Evolutionary conservation across 176 grass and related monocot species (phyloP), one percentile per base, ranked within the genome.

Genomic region (Musa itinerans): DNA sequence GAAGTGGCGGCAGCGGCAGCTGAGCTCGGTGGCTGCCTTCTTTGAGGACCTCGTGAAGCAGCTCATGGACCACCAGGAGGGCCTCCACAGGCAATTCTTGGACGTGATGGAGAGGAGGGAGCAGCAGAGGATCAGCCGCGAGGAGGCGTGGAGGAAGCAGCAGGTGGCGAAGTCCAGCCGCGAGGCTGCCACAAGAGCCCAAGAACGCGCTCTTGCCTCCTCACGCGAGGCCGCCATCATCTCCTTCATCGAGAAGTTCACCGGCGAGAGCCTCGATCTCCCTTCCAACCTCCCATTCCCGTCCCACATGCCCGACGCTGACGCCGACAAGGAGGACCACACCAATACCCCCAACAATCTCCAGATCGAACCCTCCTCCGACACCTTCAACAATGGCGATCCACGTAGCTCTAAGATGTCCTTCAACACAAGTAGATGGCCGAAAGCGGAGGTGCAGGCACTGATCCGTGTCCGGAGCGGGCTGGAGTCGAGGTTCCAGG

Each of bases 31-130:
- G 29, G 78, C 88, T 2, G 85, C 90, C 69, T 98, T 98, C 79
- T 98, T 98, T 73, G 86, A 98, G 78, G 81, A 79, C 8, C 83
- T 98, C 34, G 90, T 94, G 75, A 76, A 85, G 86, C 95, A 92
- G 34, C 82, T 99, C 43, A 93, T 99, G 75, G 95, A 99, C 73
- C 95, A 92, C 81, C 95, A 99, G 82, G 95, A 99, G 88, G 77
- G 78, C 75, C 90, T 99, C 26, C 95, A 99, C 88, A 83, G 85
- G 1, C 79, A 89, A 53, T 99, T 99, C 83, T 72, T 99, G 3
- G 95, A 99, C 20, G 80, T 86, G 58, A 92, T 99, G 95, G 95
- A 99, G 76, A 76, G 88, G 7, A 83, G 95, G 25, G 95, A 98
- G 81, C 84, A 82, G 9, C 90, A 99, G 61, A 85, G 90, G 25